A percentile compares a stretch with the other conserved stretches of the same genome.
Conservation (phyloP, 1,284 basidiomycete genomes). For the Rhizoctonia solani region DNA sequence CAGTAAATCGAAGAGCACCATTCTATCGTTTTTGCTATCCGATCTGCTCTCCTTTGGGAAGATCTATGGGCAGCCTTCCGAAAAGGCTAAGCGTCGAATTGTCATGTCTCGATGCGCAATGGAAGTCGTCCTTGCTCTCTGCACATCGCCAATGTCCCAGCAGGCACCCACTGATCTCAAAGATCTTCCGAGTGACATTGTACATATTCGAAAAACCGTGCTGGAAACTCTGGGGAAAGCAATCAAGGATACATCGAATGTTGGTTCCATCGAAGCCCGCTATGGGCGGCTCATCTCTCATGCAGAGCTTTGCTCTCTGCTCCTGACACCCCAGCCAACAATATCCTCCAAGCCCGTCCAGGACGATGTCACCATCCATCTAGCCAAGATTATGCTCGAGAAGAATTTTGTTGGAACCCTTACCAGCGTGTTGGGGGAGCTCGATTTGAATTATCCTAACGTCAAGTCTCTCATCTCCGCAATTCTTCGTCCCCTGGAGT, state of each 20-base stretch:
- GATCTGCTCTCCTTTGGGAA: conserved; percentile 81
- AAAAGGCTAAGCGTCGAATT: conserved; percentile 60
- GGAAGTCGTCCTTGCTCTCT: conserved; percentile 89
- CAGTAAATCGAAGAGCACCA: conserved; percentile 60
- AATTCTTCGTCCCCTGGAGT: conserved; percentile 87
- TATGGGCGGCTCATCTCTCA: conserved; percentile 91
- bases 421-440: conserved; percentile 87
- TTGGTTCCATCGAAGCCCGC: conserved; percentile 72
- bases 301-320: conserved; percentile 84
- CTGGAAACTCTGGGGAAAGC: conserved; percentile 86
- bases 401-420: conserved; percentile 93
- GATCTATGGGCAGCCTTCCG: conserved; percentile 61
- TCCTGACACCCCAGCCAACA: conserved; percentile 63
- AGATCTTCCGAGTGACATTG: conserved; percentile 75
- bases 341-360: conserved; percentile 47
- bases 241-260: conserved; percentile 77
- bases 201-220: conserved; percentile 86
- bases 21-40: conserved; percentile 75
- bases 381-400: conserved; percentile 98
- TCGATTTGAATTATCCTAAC: conserved; percentile 95
- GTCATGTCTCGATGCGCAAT: conserved; percentile 81
- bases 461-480: conserved; percentile 83
- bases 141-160: conserved; percentile 71
- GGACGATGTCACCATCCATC: conserved; percentile 85
- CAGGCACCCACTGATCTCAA: conserved; percentile 61